phyloP scores from a whole-genome alignment of 2,329 filamentous ascomycete species.

The Colletotrichum tofieldiae region DNA sequence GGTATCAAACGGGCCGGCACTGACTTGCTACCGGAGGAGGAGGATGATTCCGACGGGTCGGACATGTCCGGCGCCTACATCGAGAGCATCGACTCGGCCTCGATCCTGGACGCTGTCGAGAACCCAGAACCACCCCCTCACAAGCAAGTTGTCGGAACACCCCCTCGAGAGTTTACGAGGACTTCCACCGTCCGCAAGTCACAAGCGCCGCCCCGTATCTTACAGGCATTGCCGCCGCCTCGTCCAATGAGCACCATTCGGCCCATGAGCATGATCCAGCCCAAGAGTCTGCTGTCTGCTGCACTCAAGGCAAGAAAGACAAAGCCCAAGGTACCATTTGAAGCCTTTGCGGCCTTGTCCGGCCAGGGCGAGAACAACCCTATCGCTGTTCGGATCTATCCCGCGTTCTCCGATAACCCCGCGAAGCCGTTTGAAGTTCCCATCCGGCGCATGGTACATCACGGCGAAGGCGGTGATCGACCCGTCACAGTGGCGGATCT shows the following conservation, averaged over 20 bases:
- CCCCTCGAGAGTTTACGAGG: constrained; percentile 72
- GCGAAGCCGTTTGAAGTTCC: constrained; percentile 80
- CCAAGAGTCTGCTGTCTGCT: constrained; percentile 80
- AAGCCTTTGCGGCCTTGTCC: constrained; percentile 82
- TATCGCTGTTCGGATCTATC: constrained; percentile 83
- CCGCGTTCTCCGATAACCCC: constrained; percentile 77
- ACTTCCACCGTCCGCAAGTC: constrained; percentile 77
- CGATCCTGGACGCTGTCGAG: constrained; percentile 77
- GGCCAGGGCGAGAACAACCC: constrained; percentile 85
- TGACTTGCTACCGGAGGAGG: constrained; percentile 70
- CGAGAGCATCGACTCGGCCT: constrained; percentile 79
- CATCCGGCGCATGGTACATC: constrained; percentile 78
- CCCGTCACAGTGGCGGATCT: constrained; percentile 83
- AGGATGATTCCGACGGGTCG: constrained; percentile 74
- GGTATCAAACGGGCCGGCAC: constrained; percentile 63
- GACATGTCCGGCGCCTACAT: constrained; percentile 77
- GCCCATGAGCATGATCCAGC: constrained; percentile 77
- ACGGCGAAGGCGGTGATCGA: constrained; percentile 74
- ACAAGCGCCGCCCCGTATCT: constrained; percentile 69
- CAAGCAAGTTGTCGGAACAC: constrained; percentile 74
- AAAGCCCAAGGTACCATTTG: constrained; percentile 80
- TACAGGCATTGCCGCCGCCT: constrained; percentile 80
- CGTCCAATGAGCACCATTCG: constrained; percentile 76
- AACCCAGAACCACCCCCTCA: constrained; percentile 70
- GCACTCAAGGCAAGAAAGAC: constrained; percentile 81